Evolutionary conservation across 2,329 filamentous ascomycete species (phyloP).

Genomic region (Ascochyta rabiei): DNA sequence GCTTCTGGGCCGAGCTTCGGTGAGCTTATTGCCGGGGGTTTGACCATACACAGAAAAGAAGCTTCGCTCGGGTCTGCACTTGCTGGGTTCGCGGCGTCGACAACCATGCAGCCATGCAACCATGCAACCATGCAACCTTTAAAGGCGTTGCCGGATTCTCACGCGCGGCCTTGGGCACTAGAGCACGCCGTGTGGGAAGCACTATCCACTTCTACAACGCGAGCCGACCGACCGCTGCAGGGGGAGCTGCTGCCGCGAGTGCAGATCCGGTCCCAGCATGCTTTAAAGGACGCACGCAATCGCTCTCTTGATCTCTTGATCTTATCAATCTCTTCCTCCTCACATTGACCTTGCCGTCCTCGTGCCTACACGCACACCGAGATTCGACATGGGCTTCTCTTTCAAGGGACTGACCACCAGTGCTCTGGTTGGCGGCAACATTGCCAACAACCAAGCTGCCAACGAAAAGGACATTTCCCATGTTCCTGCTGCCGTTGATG

Average conservation of each 20-base stretch:
- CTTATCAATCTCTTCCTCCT: slow-evolving; percentile 34
- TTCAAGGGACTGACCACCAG: slow-evolving; percentile 40
- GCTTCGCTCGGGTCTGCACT: slow-evolving; percentile 16
- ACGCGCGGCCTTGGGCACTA: slow-evolving; percentile 20
- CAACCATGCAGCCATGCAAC: slow-evolving; percentile 15
- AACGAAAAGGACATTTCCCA: slow-evolving; percentile 35
- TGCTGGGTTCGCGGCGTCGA: slow-evolving; percentile 10
- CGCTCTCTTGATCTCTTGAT: slow-evolving; percentile 22
- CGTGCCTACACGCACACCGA: slow-evolving; percentile 1
- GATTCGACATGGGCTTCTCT: slow-evolving; percentile 37
- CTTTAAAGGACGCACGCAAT: slow-evolving; percentile 26
- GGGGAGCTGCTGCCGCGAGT: slow-evolving; percentile 15
- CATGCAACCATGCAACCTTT: slow-evolving; percentile 13
- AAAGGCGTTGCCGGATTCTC: slow-evolving; percentile 14
- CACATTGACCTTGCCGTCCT: slow-evolving; percentile 6
- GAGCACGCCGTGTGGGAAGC: slow-evolving; percentile 16
- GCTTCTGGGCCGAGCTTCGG: slow-evolving; percentile 27
- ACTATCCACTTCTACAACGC: slow-evolving; percentile 18
- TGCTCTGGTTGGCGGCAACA: slow-evolving; percentile 31
- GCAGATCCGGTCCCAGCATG: slow-evolving; percentile 21
- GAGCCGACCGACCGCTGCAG: slow-evolving; percentile 18
- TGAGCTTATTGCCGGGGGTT: slow-evolving; percentile 27
- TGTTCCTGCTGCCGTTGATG: slow-evolving; percentile 37
- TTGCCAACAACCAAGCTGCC: slow-evolving; percentile 10
- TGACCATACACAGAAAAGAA: slow-evolving; percentile 17